Evolutionary conservation across 768 basidiomycete genomes (phyloP), one percentile per base, ranked within the genome.

Genomic region (Peribolospora baueri): DNA sequence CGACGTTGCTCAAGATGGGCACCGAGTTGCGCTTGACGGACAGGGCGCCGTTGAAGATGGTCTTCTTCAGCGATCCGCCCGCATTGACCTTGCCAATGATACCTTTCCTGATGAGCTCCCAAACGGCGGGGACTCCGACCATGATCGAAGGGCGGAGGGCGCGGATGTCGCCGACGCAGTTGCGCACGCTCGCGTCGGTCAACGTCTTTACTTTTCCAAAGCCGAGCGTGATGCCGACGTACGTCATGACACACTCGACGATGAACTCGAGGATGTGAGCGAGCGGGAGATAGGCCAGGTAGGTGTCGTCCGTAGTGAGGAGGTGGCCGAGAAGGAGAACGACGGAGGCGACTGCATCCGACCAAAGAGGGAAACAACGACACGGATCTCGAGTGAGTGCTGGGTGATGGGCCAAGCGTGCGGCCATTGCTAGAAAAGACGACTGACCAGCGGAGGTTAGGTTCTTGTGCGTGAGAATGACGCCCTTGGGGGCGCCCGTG

Each of bases 71-170:
- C 0, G 68, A 46, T 7, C 84, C 80, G 2, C 78, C 69, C 3
- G 75, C 63, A 56, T 84, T 76, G 53, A 95, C 79, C 68, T 87
- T 86, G 57, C 73, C 66, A 7, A 87, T 63, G 65, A 98, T 90
- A 41, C 88, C 88, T 71, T 98, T 98, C 57, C 90, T 79, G 60
- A 95, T 95, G 54, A 78, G 80, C 69, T 98, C 91, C 87, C 87
- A 98, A 0, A 97, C 83, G 3, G 88, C 84, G 2, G 91, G 91
- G 2, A 97, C 91, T 53, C 87, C 91, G 53, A 85, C 77, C 76
- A 97, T 80, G 68, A 93, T 79, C n/a, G 79, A 74, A 5, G 91
- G 91, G 47, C 73, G 70, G 72, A 93, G 83, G 9, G 78, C 74
- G 53, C 73, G 72, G 63, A 98, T 77, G 65, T 97, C 91, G 51